Evolutionary conservation across 139 green algal genomes (phyloP), one percentile per base, ranked within the genome.

Genomic region (Cymbomonas tetramitiformis): DNA sequence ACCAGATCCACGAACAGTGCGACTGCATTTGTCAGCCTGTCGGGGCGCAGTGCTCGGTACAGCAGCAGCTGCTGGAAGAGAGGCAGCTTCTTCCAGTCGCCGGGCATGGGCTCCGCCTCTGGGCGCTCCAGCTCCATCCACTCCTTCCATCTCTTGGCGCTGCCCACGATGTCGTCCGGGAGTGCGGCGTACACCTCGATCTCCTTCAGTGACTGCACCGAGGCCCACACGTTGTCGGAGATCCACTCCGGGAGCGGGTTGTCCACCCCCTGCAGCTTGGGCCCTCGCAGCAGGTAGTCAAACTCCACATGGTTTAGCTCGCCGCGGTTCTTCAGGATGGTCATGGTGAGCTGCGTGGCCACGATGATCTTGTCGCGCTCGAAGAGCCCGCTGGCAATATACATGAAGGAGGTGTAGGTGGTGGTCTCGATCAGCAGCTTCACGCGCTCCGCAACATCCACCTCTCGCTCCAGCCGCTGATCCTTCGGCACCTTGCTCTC

Each of bases 331-430:
- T 73, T 66, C 19, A 93, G 61, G 46, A 94, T 83, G 9, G 72
- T 68, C 71, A 94, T 84, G 65, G 71, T 81, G 34, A 94, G 78
- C 76, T 94, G 81, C 4, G 81, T 87, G 2, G 84, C 86, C 19
- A 89, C 75, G 44, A 93, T 85, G 34, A 93, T 74, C 75, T 94
- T 95, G 79, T 95, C 84, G 3, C 80, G 73, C 77, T 94, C 86
- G 74, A 95, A 95, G 51, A 95, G 62, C 46, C 84, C 86, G 72
- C 82, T 72, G 15, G 78, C 72, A 8, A 90, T 63, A 50, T 88
- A 89, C 21, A 58, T 43, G 58, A 88, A 91, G 10, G 87, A 65
- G 26, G 71, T 73, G 51, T 70, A 77, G 34, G 68, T 81, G 9
- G 79, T 84, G 25, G 58, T 77, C 48, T 81, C 74, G 26, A 94